Conservation (phyloP, 352 stramenopile genomes). For the Saprolegnia parasitica region DNA sequence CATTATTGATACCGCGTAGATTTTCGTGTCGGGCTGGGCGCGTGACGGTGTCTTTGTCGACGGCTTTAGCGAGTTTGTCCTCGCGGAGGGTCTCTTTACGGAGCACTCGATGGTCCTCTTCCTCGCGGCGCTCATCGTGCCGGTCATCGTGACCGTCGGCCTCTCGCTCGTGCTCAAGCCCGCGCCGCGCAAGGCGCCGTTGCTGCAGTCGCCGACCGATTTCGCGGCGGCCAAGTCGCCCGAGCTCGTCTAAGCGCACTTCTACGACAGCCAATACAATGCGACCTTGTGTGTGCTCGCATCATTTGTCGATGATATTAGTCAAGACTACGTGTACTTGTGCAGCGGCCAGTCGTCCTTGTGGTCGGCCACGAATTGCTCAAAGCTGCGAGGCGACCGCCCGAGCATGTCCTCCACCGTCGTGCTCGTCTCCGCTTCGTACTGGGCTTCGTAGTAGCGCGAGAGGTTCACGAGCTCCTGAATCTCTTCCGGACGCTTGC, state of each 20-base stretch:
- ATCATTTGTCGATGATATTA: too few species aligned
- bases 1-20: conserved; percentile 26
- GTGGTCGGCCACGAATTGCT: conserved; percentile 46
- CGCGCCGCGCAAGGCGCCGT: conserved; percentile 7
- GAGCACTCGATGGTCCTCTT: conserved; percentile 78
- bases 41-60: conserved; percentile 56
- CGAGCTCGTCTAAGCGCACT: not conserved
- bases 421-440: conserved; percentile 36
- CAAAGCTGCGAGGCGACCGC: conserved; percentile 38
- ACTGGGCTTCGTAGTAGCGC: conserved; percentile 43
- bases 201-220: not conserved
- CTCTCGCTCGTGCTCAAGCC: conserved; percentile 48
- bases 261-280: not conserved
- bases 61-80: conserved; percentile 69
- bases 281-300: not conserved
- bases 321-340: conserved; percentile 1
- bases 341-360: conserved; percentile 38
- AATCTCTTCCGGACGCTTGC: conserved; percentile 55
- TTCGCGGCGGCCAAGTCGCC: conserved; percentile 15
- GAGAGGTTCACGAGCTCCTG: conserved; percentile 48
- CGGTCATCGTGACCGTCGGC: conserved; percentile 44
- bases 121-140: conserved; percentile 63
- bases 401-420: conserved; percentile 41
- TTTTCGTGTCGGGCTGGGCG: conserved; percentile 59
- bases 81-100: conserved; percentile 71